Evolutionary conservation across 805 yeast species (phyloP).

Genomic region (Maudiozyma serrabonitensis): DNA sequence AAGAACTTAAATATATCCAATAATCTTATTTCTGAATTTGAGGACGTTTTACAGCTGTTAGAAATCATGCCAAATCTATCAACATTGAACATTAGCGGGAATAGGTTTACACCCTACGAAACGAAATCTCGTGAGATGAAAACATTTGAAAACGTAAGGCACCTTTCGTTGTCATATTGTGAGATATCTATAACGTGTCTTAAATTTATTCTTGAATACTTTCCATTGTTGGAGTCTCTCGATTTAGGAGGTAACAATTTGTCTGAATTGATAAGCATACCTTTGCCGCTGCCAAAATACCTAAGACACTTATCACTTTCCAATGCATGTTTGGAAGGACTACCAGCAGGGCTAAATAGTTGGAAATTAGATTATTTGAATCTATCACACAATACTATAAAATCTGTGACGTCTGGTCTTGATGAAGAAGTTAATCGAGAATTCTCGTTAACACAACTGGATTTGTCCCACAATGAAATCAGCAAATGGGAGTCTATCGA

Average conservation of each 20-base stretch:
- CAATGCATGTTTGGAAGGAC: slow-evolving; percentile 3
- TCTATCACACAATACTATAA: slow-evolving; percentile 9
- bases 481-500: slow-evolving; percentile 42
- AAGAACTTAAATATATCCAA: slow-evolving; percentile 46
- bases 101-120: slow-evolving; percentile 5
- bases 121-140: neutral
- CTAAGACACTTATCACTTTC: neutral
- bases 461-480: slow-evolving; percentile 44
- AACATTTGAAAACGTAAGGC: slow-evolving; percentile 4
- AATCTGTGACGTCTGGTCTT: neutral
- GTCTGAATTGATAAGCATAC: neutral
- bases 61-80: slow-evolving; percentile 3
- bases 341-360: slow-evolving; percentile 6
- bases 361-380: slow-evolving; percentile 4
- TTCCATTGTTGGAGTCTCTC: slow-evolving; percentile 30
- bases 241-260: slow-evolving; percentile 12
- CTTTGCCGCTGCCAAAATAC: slow-evolving; percentile 5
- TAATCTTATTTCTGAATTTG: slow-evolving; percentile 42
- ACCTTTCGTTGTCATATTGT: slow-evolving; percentile 22
- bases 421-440: neutral
- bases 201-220: slow-evolving; percentile 12
- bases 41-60: slow-evolving; percentile 32
- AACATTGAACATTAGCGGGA: slow-evolving; percentile 18
- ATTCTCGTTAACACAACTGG: slow-evolving; percentile 28
- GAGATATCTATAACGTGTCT: slow-evolving; percentile 4